Base-by-base conservation (phyloP, 768 basidiomycete genomes). In the Pleurotus tuber-regium region DNA sequence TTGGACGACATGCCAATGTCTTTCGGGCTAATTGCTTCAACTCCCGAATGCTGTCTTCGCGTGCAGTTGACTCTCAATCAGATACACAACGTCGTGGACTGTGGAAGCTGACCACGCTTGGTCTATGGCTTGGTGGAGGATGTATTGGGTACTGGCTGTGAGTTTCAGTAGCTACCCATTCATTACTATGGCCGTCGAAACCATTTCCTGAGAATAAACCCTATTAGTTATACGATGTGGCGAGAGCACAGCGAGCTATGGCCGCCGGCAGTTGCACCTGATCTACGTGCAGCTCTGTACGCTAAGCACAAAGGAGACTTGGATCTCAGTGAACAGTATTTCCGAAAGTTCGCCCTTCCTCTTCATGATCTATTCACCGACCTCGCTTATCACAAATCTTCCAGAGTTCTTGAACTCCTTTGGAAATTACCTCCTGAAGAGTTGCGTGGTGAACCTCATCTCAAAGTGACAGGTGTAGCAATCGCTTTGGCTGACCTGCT, bases 401-500 rank as follows among this genome's bases (percentile, higher is more conserved):
- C 77, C 69, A 68, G 81, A 24, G 79, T 73, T 1, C 76, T 83
- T 1, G 70, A 76, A 51, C 56, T 62, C 0, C 71, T 85, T 4
- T 75, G 72, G 6, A 52, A 67, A 21, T 65, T 83, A 2, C 75
- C 70, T 4, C 51, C 69, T 18, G 66, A 70, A 4, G 52, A 56
- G 14, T 70, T 77, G 53, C 65, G 64, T 9, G 52, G 72, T 2
- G 70, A 78, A 16, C 82, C 86, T 0, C 75, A 83, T 50, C 74
- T 88, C 51, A 89, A 88, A 63, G 68, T 79, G 0, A 80, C 85
- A 0, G 87, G 87, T 2, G 79, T 89, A 10, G 86, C 79, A 1
- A 75, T 84, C 23, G 68, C 76, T 2, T 70, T 88, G 40, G 83
- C 79, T 2, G 80, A 79, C 43, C 74, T 84, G 2, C 65, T 80